Percentiles rank a stretch among this genome's conserved stretches.
Evolutionary conservation across 2,329 filamentous ascomycete genomes (phyloP).

Genomic region (Elsinoe australis): DNA sequence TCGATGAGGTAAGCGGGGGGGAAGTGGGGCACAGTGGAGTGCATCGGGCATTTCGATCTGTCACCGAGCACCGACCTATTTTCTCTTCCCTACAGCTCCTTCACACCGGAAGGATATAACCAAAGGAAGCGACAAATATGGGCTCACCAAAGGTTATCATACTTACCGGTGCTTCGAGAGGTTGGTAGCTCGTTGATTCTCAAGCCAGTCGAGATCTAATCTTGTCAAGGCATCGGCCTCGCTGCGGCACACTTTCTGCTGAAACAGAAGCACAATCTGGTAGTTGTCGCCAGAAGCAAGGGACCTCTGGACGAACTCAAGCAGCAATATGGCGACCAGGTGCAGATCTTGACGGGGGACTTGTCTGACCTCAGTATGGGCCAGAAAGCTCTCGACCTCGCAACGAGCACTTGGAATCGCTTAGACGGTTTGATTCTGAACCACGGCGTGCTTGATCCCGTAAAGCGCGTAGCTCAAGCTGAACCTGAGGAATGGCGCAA

Average conservation of each 20-base stretch:
- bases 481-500: slow-evolving; percentile 66
- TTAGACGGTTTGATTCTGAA: slow-evolving; percentile 83
- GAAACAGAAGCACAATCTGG: slow-evolving; percentile 46
- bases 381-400: slow-evolving; percentile 55
- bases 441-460: slow-evolving; percentile 73
- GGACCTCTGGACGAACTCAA: slow-evolving; percentile 49
- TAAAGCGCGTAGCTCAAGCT: slow-evolving; percentile 60
- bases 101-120: slow-evolving; percentile 15
- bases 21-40: slow-evolving; percentile 10
- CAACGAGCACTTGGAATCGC: slow-evolving; percentile 54
- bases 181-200: slow-evolving; percentile 30
- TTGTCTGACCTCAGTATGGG: slow-evolving; percentile 48
- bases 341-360: slow-evolving; percentile 52
- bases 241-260: slow-evolving; percentile 55
- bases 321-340: slow-evolving; percentile 46
- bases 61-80: slow-evolving; percentile 9
- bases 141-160: slow-evolving; percentile 40
- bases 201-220: background rate
- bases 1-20: slow-evolving; percentile 9
- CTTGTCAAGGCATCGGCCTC: slow-evolving; percentile 50
- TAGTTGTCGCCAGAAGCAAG: slow-evolving; percentile 49
- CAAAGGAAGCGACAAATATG: slow-evolving; percentile 7
- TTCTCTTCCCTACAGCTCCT: background rate
- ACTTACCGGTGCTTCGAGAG: slow-evolving; percentile 56
- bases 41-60: slow-evolving; percentile 5